These are phyloP conservation scores for Leccinum idahoense DNA, from an alignment of 1,284 basidiomycete genomes.

Conservation along the genomic window DNA sequence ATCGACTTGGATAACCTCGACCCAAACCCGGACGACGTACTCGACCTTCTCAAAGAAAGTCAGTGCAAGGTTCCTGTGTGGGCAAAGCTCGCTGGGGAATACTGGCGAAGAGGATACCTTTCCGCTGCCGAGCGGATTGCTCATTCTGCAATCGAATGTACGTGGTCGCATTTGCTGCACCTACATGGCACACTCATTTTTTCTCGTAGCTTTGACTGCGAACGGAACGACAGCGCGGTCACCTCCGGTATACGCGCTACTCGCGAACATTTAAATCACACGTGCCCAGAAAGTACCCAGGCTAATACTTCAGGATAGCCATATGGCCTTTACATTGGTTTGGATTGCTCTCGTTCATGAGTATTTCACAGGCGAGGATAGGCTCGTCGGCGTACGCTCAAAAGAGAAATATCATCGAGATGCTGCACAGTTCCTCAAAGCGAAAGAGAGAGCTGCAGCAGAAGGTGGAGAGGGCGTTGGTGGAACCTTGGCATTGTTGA, in stretches of 20 bases:
- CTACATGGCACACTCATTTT: conserved; percentile 1
- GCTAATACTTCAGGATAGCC: conserved; percentile 62
- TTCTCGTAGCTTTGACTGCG: conserved; percentile 45
- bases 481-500: conserved; percentile 57
- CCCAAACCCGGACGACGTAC: conserved; percentile 64
- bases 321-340: conserved; percentile 39
- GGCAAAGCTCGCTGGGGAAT: conserved; percentile 74
- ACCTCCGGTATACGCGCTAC: conserved; percentile 69
- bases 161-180: conserved; percentile 22
- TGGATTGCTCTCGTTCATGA: conserved; percentile 4
- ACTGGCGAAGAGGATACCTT: conserved; percentile 66
- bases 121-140: conserved; percentile 69
- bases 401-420: conserved; percentile 70
- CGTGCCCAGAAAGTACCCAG: conserved; percentile 80
- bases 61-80: conserved; percentile 68
- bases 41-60: conserved; percentile 66
- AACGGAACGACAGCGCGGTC: conserved; percentile 44
- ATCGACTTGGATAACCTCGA: conserved; percentile 76
- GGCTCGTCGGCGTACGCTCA: conserved; percentile 51
- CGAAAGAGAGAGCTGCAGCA: conserved; percentile 49
- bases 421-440: conserved; percentile 68
- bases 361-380: conserved; percentile 60
- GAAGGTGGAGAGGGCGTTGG: conserved; percentile 48
- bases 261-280: conserved; percentile 80
- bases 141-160: conserved; percentile 58